Evolutionary conservation across 371 early-diverging fungal species (phyloP).

Genomic region (Circinella umbellata): DNA sequence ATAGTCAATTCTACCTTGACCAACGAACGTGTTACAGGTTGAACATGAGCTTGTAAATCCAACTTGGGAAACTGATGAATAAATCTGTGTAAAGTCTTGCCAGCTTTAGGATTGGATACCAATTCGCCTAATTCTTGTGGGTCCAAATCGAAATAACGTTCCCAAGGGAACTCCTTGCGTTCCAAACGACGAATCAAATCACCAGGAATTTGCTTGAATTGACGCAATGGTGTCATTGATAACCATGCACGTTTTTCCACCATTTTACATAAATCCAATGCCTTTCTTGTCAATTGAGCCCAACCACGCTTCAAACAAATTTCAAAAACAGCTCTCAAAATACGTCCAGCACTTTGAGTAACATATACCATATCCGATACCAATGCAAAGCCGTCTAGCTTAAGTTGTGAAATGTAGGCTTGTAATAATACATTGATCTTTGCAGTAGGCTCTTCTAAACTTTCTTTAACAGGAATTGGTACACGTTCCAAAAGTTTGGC

Average conservation of each 20-base stretch:
- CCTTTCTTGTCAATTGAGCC: slow-evolving; percentile 87
- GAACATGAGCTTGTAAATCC: slow-evolving; percentile 87
- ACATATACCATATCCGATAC: slow-evolving; percentile 96
- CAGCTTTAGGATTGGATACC: slow-evolving; percentile 85
- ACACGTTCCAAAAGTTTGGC: slow-evolving; percentile 92
- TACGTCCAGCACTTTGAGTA: slow-evolving; percentile 93
- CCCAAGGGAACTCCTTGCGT: slow-evolving; percentile 94
- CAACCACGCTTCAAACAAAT: slow-evolving; percentile 94
- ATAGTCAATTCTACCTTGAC: slow-evolving; percentile 89
- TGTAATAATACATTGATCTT: slow-evolving; percentile 97
- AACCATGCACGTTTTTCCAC: slow-evolving; percentile 93
- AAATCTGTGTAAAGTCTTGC: slow-evolving; percentile 83
- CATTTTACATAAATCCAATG: slow-evolving; percentile 92
- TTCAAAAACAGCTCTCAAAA: slow-evolving; percentile 96
- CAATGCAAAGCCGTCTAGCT: slow-evolving; percentile 93
- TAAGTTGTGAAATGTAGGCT: slow-evolving; percentile 90
- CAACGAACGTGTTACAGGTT: slow-evolving; percentile 91
- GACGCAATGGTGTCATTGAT: slow-evolving; percentile 93
- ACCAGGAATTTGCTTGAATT: slow-evolving; percentile 82
- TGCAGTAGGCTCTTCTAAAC: slow-evolving; percentile 88
- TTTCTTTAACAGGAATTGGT: slow-evolving; percentile 93
- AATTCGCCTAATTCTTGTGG: slow-evolving; percentile 94
- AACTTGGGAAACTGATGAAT: slow-evolving; percentile 94
- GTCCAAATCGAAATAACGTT: slow-evolving; percentile 89
- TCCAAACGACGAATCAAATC: slow-evolving; percentile 90